These are phyloP conservation scores for Candida lessepsii DNA, from an alignment of 805 yeast species.

Conservation along the genomic window DNA sequence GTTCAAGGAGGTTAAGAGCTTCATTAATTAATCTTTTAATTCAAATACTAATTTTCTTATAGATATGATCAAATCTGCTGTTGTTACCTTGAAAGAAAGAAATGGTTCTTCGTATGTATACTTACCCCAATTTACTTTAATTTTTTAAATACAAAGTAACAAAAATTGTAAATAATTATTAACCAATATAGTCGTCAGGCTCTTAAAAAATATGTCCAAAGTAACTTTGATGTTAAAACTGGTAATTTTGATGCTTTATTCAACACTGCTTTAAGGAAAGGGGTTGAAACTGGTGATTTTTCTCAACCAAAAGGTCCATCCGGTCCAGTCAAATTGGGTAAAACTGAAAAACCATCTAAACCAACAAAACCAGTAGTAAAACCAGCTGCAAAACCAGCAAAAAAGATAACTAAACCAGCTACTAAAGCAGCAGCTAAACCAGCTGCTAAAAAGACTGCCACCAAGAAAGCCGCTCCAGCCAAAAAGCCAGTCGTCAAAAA, in stretches of 20 bases:
- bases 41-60: constrained; percentile 2
- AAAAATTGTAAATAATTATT: constrained; percentile 16
- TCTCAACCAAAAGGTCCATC: constrained; percentile 88
- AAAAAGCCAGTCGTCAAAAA: constrained; percentile 24
- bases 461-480: constrained; percentile 17
- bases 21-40: neutral
- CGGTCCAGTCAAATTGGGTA: constrained; percentile 73
- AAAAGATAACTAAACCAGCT: constrained; percentile 13
- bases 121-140: neutral
- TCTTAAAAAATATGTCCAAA: constrained; percentile 75
- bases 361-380: constrained; percentile 17
- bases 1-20: neutral
- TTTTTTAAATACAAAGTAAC: too few relatives aligned
- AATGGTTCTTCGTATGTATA: constrained; percentile 67
- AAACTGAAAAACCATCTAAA: constrained; percentile 34
- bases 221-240: constrained; percentile 58
- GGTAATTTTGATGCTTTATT: constrained; percentile 70
- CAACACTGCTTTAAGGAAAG: constrained; percentile 76
- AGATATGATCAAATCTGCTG: constrained; percentile 69
- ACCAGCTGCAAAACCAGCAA: constrained; percentile 7
- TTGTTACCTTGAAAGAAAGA: constrained; percentile 70
- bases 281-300: constrained; percentile 74
- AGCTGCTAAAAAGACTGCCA: constrained; percentile 17
- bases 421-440: constrained; percentile 19
- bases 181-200: constrained; percentile 68